phyloP scores from a whole-genome alignment of 169 alveolate genomes.

The Plasmodium blacklocki region DNA sequence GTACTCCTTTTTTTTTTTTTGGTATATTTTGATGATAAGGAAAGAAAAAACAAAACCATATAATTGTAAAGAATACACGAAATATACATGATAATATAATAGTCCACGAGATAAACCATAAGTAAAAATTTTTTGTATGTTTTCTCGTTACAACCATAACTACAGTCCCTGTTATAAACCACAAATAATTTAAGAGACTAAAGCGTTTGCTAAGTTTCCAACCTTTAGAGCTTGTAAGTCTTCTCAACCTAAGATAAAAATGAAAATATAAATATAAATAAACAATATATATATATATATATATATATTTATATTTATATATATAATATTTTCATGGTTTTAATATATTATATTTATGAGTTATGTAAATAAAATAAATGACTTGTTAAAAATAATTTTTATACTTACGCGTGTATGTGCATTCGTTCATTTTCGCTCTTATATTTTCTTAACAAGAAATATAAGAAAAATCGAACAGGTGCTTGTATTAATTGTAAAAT shows the following conservation, averaged over 20 bases:
- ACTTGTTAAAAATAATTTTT: not conserved
- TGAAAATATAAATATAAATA: not conserved
- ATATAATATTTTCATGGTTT: not conserved
- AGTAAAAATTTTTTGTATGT: slow-evolving; percentile 52
- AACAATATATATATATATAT: not conserved
- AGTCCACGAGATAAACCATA: slow-evolving; percentile 75
- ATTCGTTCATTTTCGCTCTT: slow-evolving; percentile 72
- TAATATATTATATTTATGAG: not conserved
- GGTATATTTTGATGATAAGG: slow-evolving; percentile 76
- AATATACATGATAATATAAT: slow-evolving; percentile 68
- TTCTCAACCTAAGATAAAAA: slow-evolving; percentile 29
- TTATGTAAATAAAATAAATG: not conserved
- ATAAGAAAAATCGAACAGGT: slow-evolving; percentile 70
- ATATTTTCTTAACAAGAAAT: slow-evolving; percentile 58
- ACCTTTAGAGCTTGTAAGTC: slow-evolving; percentile 80
- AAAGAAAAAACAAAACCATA: slow-evolving; percentile 73
- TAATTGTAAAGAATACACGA: slow-evolving; percentile 64
- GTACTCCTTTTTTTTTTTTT: slow-evolving; percentile 70
- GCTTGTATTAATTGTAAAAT: slow-evolving; percentile 73
- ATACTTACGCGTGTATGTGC: slow-evolving; percentile 76
- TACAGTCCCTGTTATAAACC: slow-evolving; percentile 81
- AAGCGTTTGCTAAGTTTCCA: slow-evolving; percentile 83
- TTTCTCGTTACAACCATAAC: slow-evolving; percentile 73
- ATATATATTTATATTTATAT: not conserved
- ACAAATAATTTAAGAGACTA: slow-evolving; percentile 79